Percentiles rank a stretch among this genome's conserved stretches.
Conservation (phyloP, 2,329 filamentous ascomycete genomes). For the Ophiocordyceps camponoti-rufipedis region DNA sequence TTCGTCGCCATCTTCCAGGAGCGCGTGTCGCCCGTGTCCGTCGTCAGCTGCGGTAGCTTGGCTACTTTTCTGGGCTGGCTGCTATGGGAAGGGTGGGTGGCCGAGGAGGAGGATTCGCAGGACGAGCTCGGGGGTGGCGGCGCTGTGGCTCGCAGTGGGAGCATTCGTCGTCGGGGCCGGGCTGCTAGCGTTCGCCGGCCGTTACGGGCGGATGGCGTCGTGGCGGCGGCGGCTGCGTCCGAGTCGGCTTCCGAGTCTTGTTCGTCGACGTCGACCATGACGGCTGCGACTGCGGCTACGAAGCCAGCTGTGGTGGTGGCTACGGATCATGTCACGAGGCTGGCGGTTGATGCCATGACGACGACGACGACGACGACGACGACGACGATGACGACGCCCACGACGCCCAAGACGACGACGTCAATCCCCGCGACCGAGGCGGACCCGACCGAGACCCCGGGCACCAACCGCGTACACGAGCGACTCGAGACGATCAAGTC, state of each 20-base stretch:
- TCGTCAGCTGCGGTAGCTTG: constrained; percentile 70
- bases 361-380: not conserved
- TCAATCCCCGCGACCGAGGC: no score
- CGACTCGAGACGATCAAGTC: constrained; percentile 75
- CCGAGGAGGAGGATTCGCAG: constrained; percentile 42
- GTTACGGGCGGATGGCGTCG: not conserved
- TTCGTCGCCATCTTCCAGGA: constrained; percentile 83
- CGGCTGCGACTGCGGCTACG: no score
- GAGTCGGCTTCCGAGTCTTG: no score
- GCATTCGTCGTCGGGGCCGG: constrained; percentile 15
- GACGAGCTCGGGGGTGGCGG: constrained; percentile 18
- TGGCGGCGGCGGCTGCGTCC: not conserved
- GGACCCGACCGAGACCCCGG: not conserved
- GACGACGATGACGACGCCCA: not conserved
- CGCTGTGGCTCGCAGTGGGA: constrained; percentile 14
- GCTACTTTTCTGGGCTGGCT: constrained; percentile 78
- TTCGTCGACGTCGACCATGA: not conserved
- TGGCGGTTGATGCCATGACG: not conserved
- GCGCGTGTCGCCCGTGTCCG: constrained; percentile 72
- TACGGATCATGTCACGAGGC: not conserved
- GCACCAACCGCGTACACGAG: constrained; percentile 24
- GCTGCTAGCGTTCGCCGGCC: constrained; percentile 16
- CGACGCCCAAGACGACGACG: not conserved
- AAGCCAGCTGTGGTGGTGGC: not conserved
- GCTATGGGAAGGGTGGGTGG: constrained; percentile 82